These are phyloP conservation scores for Colletotrichum caudatum DNA, from an alignment of 2,329 filamentous ascomycete species.

Conservation along the genomic window DNA sequence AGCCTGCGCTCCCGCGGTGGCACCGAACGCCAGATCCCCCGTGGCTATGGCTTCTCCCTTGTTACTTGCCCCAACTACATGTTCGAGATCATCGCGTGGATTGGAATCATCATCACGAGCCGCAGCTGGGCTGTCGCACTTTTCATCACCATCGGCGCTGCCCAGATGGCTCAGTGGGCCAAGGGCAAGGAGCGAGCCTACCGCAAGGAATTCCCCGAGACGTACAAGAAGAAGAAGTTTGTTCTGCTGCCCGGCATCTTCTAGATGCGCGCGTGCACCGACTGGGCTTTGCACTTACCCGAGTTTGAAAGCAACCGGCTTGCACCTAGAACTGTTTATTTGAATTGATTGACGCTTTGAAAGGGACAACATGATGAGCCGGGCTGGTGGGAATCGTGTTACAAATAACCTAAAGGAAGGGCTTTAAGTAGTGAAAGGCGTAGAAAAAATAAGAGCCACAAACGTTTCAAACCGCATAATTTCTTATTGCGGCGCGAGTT, in stretches of 20 bases:
- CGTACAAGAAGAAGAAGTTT: constrained; percentile 94
- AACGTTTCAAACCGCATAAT: background rate
- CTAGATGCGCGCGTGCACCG: constrained; percentile 54
- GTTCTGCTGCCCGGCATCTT: constrained; percentile 84
- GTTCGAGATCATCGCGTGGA: constrained; percentile 90
- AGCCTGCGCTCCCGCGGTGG: constrained; percentile 82
- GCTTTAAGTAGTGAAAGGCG: constrained; percentile 1
- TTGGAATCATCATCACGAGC: constrained; percentile 82
- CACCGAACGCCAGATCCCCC: constrained; percentile 88
- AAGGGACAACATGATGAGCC: background rate
- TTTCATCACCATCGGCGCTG: constrained; percentile 79
- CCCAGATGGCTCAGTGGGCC: constrained; percentile 89
- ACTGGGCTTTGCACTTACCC: no score
- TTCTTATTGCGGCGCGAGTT: constrained; percentile 16
- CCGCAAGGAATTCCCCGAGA: constrained; percentile 89
- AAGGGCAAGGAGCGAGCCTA: constrained; percentile 92
- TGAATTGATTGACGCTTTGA: background rate
- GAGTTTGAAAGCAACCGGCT: background rate
- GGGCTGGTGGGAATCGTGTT: constrained; percentile 3
- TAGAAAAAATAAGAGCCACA: constrained; percentile 7
- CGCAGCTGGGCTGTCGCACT: constrained; percentile 82
- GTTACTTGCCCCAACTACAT: constrained; percentile 99
- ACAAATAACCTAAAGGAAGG: background rate
- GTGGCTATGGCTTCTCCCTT: constrained; percentile 83
- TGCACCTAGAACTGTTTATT: background rate